Base-by-base conservation (phyloP, 2,329 filamentous ascomycete genomes). In the Aspergillus hiratsukae region DNA sequence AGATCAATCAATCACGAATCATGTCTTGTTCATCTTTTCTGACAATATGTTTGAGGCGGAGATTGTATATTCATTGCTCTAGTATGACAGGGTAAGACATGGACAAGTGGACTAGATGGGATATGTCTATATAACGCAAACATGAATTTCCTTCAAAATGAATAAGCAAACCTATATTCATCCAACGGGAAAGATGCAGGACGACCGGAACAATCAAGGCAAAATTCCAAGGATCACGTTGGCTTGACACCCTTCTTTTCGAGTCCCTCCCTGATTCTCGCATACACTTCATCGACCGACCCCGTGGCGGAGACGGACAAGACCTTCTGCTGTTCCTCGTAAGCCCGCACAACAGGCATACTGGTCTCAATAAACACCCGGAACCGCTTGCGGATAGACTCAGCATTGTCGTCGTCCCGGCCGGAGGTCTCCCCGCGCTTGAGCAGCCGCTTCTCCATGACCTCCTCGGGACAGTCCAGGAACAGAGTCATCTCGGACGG, bases 321-420 rank as follows among this genome's bases (percentile, higher is more conserved):
- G 17, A 97, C 91, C 71, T 87, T 87, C 66, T 84, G 86, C 76
- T 92, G 80, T 67, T 81, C 80, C 69, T 88, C 86, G 73, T 89
- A 97, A 72, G 90, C 85, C 65, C 96, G 83, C 54, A 99, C 91
- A 49, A 97, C 94, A 27, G 94, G 94, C 93, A 97, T 97, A 77
- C 91, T 96, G 2, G 91, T 96, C 76, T 97, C 91, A 66, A 95
- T 80, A 71, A 97, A 99, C 3, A 88, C 92, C 71, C 86, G 87
- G 82, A 99, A 99, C 56, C 94, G 85, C 87, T 99, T 99, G 79
- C 89, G 88, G 74, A 97, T 99, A 69, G 87, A 91, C 77, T 96
- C 94, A 55, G 86, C 88, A 72, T 99, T 99, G 78, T 99, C 94
- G 75, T 99, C 94, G 51, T 88, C 80, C 62, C 94, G 83, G 45